phyloP scores from a whole-genome alignment of 108 stramenopile genomes.

The Skeletonema marinoi region DNA sequence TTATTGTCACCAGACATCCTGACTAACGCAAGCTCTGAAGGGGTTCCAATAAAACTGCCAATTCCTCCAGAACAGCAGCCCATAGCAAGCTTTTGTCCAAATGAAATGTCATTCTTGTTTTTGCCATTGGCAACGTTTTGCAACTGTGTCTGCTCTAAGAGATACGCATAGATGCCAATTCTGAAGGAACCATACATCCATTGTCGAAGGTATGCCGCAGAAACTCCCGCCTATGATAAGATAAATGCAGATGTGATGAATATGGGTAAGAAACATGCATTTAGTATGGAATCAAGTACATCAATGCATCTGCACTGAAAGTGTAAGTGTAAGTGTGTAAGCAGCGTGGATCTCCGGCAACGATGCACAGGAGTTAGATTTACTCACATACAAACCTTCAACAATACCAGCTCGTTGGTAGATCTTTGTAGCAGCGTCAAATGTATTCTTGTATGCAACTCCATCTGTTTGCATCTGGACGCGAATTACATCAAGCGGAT shows the following conservation, averaged over 20 bases:
- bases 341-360: too few species aligned
- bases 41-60: conserved; percentile 42
- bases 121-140: conserved; percentile 15
- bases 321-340: too few species aligned
- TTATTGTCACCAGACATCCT: conserved; percentile 45
- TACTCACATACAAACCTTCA: conserved; percentile 31
- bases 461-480: conserved; percentile 46
- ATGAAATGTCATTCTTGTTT: conserved; percentile 37
- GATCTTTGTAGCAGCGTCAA: conserved; percentile 34
- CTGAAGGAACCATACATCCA: conserved; percentile 42
- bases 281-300: neutral
- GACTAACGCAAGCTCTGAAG: conserved; percentile 38
- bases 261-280: neutral
- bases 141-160: conserved; percentile 33
- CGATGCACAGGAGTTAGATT: neutral
- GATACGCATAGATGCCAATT: conserved; percentile 38
- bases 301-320: neutral
- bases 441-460: conserved; percentile 20
- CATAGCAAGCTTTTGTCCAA: conserved; percentile 29
- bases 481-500: conserved; percentile 41
- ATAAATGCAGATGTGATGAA: neutral
- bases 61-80: conserved; percentile 36
- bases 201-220: conserved; percentile 44
- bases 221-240: conserved; percentile 14
- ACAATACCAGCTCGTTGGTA: conserved; percentile 28